phyloP scores from a whole-genome alignment of 1,139 yeast genomes.

The Kodamaea arcana region DNA sequence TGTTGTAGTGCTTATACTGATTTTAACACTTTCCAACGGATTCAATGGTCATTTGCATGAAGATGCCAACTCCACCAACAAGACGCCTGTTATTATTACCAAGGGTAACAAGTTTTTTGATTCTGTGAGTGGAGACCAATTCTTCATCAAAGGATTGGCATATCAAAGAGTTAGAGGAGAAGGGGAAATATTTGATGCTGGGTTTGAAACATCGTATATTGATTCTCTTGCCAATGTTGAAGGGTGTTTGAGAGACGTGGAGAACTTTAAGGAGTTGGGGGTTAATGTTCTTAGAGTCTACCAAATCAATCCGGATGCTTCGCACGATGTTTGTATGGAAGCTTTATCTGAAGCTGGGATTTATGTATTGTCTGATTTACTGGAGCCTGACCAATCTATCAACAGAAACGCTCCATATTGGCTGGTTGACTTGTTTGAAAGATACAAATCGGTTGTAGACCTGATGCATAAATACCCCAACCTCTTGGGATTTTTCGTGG shows the following conservation, averaged over 20 bases:
- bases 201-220: slow-evolving; percentile 33
- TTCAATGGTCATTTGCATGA: not conserved
- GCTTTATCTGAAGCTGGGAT: slow-evolving; percentile 52
- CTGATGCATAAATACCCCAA: slow-evolving; percentile 46
- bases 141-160: slow-evolving; percentile 56
- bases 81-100: slow-evolving; percentile 26
- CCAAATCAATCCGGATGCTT: slow-evolving; percentile 45
- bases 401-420: slow-evolving; percentile 48
- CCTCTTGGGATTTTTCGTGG: slow-evolving; percentile 56
- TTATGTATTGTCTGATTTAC: slow-evolving; percentile 51
- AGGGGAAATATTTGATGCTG: slow-evolving; percentile 20
- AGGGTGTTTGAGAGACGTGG: slow-evolving; percentile 50
- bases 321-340: slow-evolving; percentile 55
- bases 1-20: not conserved
- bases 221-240: slow-evolving; percentile 50
- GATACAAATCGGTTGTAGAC: slow-evolving; percentile 50
- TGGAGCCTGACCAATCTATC: slow-evolving; percentile 52
- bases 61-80: not conserved
- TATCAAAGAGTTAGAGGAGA: slow-evolving; percentile 47
- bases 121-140: slow-evolving; percentile 41
- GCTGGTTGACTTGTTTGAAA: slow-evolving; percentile 30
- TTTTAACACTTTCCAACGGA: not conserved
- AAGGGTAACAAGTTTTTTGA: slow-evolving; percentile 47
- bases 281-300: slow-evolving; percentile 54
- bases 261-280: slow-evolving; percentile 42